Evolutionary conservation across 1,284 basidiomycete species (phyloP), one percentile per base, ranked within the genome.

Genomic region (Apiotrichum sp.): DNA sequence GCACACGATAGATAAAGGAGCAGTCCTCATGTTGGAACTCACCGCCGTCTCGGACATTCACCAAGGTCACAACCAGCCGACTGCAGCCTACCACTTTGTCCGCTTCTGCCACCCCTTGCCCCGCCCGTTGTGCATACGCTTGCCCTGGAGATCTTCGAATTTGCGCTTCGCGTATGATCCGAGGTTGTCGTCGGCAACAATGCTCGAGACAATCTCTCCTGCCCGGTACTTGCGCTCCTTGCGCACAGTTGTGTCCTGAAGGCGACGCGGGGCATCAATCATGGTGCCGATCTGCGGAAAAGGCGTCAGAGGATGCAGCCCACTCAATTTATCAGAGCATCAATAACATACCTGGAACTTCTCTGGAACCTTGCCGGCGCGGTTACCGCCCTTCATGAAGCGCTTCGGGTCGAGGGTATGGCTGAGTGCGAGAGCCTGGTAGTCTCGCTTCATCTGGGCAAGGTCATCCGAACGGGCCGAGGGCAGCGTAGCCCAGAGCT

Each of bases 381-480:
- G 90, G 76, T 87, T 86, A 42, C 88, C 89, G 42, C 68, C 89
- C 84, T 79, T 93, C 79, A 97, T 93, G 80, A 98, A 98, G 36
- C 92, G 82, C 75, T 98, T 98, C 6, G 95, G 93, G 70, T 98
- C 95, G 38, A 98, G 82, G 55, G 93, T 87, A 71, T 95, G 95
- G 47, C 89, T 85, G 51, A 98, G 79, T 29, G 91, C 84, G 51
- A 98, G 79, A 1, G 95, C 90, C 73, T 97, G 92, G 38, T 97
- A 89, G 78, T 98, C 93, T 55, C 88, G 85, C 68, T 92, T 81
- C 62, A 98, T 81, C 56, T 87, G 83, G 36, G 90, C 89, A 6
- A 93, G 79, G 58, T 92, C 84, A 8, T 87, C 83, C 55, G 86
- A 85, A 22, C 85, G 78, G 29, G 91, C 89, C 6, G 89, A 84